Evolutionary conservation across 805 yeast species (phyloP).

Genomic region (Middelhovenomyces tepae): DNA sequence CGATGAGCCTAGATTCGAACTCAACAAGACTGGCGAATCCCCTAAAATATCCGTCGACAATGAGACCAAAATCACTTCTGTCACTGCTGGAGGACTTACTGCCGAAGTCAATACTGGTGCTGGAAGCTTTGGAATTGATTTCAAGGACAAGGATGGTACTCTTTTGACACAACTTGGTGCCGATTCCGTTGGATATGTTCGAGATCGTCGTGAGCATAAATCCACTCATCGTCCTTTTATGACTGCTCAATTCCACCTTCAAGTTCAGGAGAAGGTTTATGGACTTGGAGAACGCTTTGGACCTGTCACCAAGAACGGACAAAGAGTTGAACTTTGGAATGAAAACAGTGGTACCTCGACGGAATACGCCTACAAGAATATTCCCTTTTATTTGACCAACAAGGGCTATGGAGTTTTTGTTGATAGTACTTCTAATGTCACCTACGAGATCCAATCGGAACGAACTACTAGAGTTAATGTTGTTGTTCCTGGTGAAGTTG

Average conservation of each 20-base stretch:
- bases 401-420: conserved; percentile 32
- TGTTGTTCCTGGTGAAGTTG: conserved; percentile 29
- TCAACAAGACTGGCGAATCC: conserved; percentile 7
- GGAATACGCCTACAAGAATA: conserved; percentile 31
- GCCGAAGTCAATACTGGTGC: conserved; percentile 8
- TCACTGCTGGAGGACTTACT: conserved; percentile 4
- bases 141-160: conserved; percentile 17
- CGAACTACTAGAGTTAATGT: conserved; percentile 32
- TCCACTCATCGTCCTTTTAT: too few species aligned
- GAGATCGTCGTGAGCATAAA: conserved; percentile 26
- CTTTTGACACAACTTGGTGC: conserved; percentile 28
- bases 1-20: conserved; percentile 25
- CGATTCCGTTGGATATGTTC: conserved; percentile 30
- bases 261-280: conserved; percentile 32
- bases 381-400: conserved; percentile 30
- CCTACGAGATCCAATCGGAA: conserved; percentile 32
- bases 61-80: neutral
- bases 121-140: conserved; percentile 22
- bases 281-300: conserved; percentile 35
- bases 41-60: conserved; percentile 1
- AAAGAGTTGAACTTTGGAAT: conserved; percentile 32
- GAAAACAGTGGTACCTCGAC: conserved; percentile 34
- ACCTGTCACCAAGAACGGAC: conserved; percentile 31
- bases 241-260: conserved; percentile 28
- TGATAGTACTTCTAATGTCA: conserved; percentile 27